Percentiles rank a stretch among this genome's conserved stretches.
phyloP scores from a whole-genome alignment of 2,329 filamentous ascomycete species.

The Monilinia laxa region DNA sequence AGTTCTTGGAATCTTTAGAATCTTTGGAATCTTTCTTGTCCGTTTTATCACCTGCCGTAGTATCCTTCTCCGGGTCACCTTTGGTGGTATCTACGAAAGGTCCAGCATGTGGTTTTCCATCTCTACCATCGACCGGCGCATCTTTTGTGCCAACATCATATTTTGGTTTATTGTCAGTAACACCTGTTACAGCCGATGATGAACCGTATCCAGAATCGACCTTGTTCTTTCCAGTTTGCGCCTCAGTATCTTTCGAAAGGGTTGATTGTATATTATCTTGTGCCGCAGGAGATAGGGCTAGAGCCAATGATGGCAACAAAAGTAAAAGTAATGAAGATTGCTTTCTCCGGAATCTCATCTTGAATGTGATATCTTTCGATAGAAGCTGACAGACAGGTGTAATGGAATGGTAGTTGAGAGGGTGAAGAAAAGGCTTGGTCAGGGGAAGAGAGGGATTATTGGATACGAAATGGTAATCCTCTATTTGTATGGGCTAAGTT shows the following conservation, averaged over 20 bases:
- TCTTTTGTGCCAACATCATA: conserved; percentile 62
- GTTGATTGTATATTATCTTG: conserved; percentile 32
- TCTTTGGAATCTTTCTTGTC: not conserved
- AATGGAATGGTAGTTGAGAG: not conserved
- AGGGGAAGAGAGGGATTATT: not conserved
- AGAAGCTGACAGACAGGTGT: conserved; percentile 7
- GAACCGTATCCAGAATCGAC: conserved; percentile 22
- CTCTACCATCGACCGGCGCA: conserved; percentile 86
- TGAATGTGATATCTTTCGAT: conserved; percentile 26
- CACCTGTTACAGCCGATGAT: conserved; percentile 30
- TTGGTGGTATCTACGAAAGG: conserved; percentile 66
- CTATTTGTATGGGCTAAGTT: not conserved
- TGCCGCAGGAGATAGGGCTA: conserved; percentile 42
- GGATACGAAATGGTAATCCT: not conserved
- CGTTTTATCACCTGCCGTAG: not conserved
- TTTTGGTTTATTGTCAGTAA: conserved; percentile 38
- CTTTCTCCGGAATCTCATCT: conserved; percentile 59
- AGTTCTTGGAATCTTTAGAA: conserved; percentile 39
- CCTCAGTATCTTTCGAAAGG: conserved; percentile 31
- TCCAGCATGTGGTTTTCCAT: conserved; percentile 89
- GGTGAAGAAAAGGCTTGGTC: not conserved
- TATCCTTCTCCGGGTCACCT: conserved; percentile 50
- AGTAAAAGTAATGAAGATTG: conserved; percentile 59
- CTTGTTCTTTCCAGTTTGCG: conserved; percentile 29
- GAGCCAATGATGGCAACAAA: conserved; percentile 56